Percentiles rank a stretch among this genome's conserved stretches.
Evolutionary conservation across 257 asterid genomes (phyloP).

Genomic region (Mentha longifolia): DNA sequence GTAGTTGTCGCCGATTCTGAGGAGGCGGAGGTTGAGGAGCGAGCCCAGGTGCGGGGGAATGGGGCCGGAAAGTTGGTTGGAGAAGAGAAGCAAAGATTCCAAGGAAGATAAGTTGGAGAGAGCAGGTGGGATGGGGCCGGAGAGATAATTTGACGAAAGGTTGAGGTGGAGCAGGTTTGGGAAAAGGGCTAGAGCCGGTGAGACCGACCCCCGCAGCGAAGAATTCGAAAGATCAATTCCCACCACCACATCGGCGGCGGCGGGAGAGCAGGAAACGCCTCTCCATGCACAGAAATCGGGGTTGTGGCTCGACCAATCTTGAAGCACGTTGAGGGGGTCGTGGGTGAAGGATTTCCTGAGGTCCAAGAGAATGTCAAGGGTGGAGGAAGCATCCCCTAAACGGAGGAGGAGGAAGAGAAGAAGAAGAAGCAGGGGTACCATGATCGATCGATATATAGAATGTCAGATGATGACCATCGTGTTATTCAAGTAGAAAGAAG

Average conservation of each 20-base stretch:
- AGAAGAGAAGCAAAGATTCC: conserved; percentile 69
- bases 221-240: conserved; percentile 54
- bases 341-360: conserved; percentile 50
- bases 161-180: conserved; percentile 82
- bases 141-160: conserved; percentile 63
- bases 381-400: conserved; percentile 1
- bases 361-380: conserved; percentile 51
- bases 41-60: conserved; percentile 63
- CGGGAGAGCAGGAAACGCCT: conserved; percentile 57
- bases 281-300: conserved; percentile 63
- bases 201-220: conserved; percentile 63
- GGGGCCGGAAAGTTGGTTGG: conserved; percentile 83
- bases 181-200: conserved; percentile 66
- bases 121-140: conserved; percentile 93
- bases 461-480: no score
- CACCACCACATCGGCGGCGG: conserved; percentile 31
- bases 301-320: conserved; percentile 61
- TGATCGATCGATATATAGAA: no score
- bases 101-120: conserved; percentile 70
- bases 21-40: conserved; percentile 52
- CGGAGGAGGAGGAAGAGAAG: neutral
- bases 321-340: conserved; percentile 58
- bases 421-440: neutral
- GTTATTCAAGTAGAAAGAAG: neutral
- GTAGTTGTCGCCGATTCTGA: conserved; percentile 74